Percentiles rank a stretch among this genome's conserved stretches.
Evolutionary conservation across 2,329 filamentous ascomycete species (phyloP).

Genomic region (Alternaria hordeiaustralica): DNA sequence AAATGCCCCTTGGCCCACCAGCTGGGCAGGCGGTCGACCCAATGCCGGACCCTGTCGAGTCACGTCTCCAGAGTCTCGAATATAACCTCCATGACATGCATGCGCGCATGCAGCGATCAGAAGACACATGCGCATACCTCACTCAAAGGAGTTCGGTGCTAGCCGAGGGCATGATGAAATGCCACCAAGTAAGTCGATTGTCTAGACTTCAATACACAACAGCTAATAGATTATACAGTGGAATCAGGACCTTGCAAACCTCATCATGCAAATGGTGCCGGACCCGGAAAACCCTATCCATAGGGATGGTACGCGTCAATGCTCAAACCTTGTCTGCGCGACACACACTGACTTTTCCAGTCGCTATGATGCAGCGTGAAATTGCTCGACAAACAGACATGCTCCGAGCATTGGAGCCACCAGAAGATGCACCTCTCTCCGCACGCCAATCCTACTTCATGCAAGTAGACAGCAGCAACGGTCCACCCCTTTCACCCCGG

Average conservation of each 20-base stretch:
- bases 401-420: constrained; percentile 62
- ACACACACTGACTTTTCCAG: constrained; percentile 44
- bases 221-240: constrained; percentile 60
- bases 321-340: constrained; percentile 29
- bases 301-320: constrained; percentile 73
- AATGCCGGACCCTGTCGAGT: constrained; percentile 79
- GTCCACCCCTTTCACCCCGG: constrained; percentile 83
- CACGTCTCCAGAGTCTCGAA: constrained; percentile 76
- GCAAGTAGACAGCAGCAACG: constrained; percentile 51
- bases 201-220: constrained; percentile 21
- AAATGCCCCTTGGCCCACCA: constrained; percentile 73
- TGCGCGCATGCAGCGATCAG: constrained; percentile 76
- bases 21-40: constrained; percentile 85
- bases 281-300: constrained; percentile 78
- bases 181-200: constrained; percentile 63
- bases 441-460: constrained; percentile 60
- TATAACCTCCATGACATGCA: constrained; percentile 83
- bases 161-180: constrained; percentile 79
- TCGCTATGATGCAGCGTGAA: constrained; percentile 64
- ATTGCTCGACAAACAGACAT: constrained; percentile 67
- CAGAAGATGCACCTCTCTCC: constrained; percentile 66
- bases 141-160: constrained; percentile 81
- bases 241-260: constrained; percentile 82
- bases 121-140: constrained; percentile 81
- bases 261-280: constrained; percentile 75